Evolutionary conservation across 2,329 filamentous ascomycete genomes (phyloP).

Genomic region (Macrophomina tecta): DNA sequence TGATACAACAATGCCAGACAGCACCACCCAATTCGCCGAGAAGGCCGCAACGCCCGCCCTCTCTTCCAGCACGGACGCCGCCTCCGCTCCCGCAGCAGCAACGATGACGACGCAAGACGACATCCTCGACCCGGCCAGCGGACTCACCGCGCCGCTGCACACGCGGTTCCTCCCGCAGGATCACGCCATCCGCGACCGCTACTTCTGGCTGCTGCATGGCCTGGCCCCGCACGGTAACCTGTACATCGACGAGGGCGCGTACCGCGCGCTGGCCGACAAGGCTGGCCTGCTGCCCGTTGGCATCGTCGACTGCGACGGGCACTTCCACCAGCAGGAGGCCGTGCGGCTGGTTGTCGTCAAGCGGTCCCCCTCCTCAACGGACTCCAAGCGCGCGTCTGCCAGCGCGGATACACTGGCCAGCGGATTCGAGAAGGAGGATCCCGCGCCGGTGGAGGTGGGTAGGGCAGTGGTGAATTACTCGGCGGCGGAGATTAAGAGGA

Average conservation of each 20-base stretch:
- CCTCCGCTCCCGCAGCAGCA: slow-evolving; percentile 31
- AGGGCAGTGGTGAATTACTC: slow-evolving; percentile 92
- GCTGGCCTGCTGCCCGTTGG: slow-evolving; percentile 88
- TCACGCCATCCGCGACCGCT: slow-evolving; percentile 86
- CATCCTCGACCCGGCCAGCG: slow-evolving; percentile 40
- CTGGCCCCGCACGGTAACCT: slow-evolving; percentile 87
- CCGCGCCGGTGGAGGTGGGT: slow-evolving; percentile 72
- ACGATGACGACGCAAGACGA: background rate
- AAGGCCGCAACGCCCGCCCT: slow-evolving; percentile 35
- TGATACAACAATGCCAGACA: slow-evolving; percentile 32
- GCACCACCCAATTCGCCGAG: slow-evolving; percentile 30
- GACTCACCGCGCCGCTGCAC: slow-evolving; percentile 67
- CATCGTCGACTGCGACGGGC: slow-evolving; percentile 86
- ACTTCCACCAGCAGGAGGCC: slow-evolving; percentile 90
- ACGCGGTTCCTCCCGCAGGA: slow-evolving; percentile 89
- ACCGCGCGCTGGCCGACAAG: slow-evolving; percentile 79
- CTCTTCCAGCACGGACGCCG: slow-evolving; percentile 30
- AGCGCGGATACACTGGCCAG: background rate
- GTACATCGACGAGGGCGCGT: slow-evolving; percentile 91
- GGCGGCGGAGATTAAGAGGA: slow-evolving; percentile 79
- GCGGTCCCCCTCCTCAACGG: slow-evolving; percentile 40
- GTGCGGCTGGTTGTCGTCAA: slow-evolving; percentile 85
- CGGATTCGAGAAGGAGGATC: slow-evolving; percentile 42
- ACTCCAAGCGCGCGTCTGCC: background rate
- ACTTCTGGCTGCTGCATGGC: slow-evolving; percentile 97